Percentiles rank a stretch among this genome's conserved stretches.
Evolutionary conservation across 2,329 filamentous ascomycete species (phyloP).

Genomic region (Xylaria multiplex): DNA sequence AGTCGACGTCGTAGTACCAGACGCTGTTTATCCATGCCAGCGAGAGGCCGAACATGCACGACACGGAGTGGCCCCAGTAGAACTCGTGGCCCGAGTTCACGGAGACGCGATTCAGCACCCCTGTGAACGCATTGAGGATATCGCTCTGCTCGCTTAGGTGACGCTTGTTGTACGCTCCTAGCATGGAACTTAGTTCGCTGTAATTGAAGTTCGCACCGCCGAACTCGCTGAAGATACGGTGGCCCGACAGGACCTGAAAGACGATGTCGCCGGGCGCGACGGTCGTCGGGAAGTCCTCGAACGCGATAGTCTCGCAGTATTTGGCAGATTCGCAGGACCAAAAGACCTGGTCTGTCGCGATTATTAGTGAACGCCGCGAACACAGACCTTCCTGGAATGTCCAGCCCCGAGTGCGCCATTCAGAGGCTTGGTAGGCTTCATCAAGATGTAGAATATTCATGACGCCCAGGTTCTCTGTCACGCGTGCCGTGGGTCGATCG

Average conservation of each 20-base stretch:
- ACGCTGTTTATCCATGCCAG: conserved; percentile 37
- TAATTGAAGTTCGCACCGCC: conserved; percentile 36
- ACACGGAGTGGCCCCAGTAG: conserved; percentile 38
- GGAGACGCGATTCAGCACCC: conserved; percentile 31
- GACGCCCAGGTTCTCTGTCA: conserved; percentile 32
- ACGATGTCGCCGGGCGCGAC: conserved; percentile 32
- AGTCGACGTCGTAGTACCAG: conserved; percentile 26
- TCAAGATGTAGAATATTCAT: conserved; percentile 37
- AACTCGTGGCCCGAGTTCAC: conserved; percentile 36
- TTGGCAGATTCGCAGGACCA: conserved; percentile 38
- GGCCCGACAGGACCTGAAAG: conserved; percentile 33
- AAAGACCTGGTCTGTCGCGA: conserved; percentile 35
- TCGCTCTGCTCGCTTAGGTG: conserved; percentile 32
- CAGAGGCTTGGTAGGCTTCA: conserved; percentile 26
- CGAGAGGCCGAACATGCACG: conserved; percentile 33
- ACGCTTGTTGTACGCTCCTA: conserved; percentile 32
- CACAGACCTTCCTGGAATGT: conserved; percentile 41
- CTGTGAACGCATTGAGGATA: conserved; percentile 34
- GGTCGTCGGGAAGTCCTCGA: conserved; percentile 38
- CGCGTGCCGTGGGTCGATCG: conserved; percentile 31
- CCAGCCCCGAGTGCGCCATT: conserved; percentile 39
- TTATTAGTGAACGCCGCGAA: conserved; percentile 31
- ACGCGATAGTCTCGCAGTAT: conserved; percentile 37
- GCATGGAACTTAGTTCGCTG: conserved; percentile 30
- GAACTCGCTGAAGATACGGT: conserved; percentile 37